Conservation (phyloP, 768 basidiomycete species). For the Serendipita sp. region DNA sequence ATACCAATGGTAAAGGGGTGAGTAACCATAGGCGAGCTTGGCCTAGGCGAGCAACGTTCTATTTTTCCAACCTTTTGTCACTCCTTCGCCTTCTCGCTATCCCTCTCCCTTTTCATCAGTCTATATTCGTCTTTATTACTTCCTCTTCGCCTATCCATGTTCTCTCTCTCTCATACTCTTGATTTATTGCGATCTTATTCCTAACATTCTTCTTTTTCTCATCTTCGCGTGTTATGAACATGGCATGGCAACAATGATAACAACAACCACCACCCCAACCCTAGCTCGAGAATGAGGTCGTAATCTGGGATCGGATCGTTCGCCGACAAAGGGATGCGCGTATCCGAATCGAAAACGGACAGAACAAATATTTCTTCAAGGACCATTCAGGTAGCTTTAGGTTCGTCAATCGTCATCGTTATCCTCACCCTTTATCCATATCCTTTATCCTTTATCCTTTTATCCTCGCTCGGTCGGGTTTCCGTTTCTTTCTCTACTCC, state of each 20-base stretch:
- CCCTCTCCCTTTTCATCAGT: too few species aligned
- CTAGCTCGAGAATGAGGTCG: constrained; percentile 59
- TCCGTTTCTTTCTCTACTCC: too few species aligned
- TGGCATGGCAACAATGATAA: not conserved
- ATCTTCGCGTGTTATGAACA: not conserved
- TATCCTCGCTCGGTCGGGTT: too few species aligned
- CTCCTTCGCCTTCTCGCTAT: not conserved
- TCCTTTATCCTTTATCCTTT: too few species aligned
- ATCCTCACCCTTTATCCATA: not conserved
- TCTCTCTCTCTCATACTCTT: not conserved
- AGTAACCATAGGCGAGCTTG: constrained; percentile 18
- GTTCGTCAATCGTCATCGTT: constrained; percentile 30
- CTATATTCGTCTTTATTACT: not conserved
- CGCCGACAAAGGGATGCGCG: constrained; percentile 61
- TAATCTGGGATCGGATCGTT: constrained; percentile 86
- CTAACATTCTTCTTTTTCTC: not conserved
- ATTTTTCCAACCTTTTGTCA: not conserved
- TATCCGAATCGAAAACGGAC: constrained; percentile 39
- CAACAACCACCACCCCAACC: not conserved
- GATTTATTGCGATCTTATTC: not conserved
- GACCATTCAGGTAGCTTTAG: constrained; percentile 60
- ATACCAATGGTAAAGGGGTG: constrained; percentile 56
- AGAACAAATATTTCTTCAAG: constrained; percentile 75
- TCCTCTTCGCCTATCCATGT: not conserved
- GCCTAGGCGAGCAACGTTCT: not conserved